Evolutionary conservation across 1,284 basidiomycete species (phyloP).

Genomic region (Pseudozyma flocculosa): DNA sequence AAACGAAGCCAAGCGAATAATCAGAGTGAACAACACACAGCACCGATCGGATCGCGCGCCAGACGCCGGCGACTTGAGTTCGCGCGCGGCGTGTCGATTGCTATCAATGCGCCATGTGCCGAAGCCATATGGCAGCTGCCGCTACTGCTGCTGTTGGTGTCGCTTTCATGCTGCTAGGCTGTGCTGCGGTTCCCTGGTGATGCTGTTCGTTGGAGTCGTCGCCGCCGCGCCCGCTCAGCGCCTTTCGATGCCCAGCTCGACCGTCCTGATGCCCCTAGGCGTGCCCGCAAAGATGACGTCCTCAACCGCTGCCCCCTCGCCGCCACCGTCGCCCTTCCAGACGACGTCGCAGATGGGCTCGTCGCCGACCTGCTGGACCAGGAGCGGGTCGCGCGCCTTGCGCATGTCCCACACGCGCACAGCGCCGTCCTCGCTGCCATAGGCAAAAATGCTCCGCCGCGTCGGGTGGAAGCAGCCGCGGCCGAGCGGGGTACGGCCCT

Average conservation of each 20-base stretch:
- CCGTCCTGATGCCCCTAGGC: slow-evolving; percentile 8
- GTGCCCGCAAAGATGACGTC: slow-evolving; percentile 21
- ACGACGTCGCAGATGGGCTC: slow-evolving; percentile 26
- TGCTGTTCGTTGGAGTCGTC: no score
- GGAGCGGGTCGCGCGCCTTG: slow-evolving; percentile 19
- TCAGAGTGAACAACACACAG: no score
- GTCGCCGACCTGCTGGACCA: slow-evolving; percentile 16
- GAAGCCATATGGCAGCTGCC: no score
- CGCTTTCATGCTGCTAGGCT: no score
- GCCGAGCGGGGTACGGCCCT: slow-evolving; percentile 16
- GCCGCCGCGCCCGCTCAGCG: no score
- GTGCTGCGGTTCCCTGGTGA: no score
- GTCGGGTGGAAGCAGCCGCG: slow-evolving; percentile 23
- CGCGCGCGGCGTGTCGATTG: no score
- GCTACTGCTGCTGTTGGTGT: no score
- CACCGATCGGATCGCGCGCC: no score
- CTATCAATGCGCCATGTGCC: no score
- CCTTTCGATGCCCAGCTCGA: slow-evolving; percentile 2
- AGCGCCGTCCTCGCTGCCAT: slow-evolving; percentile 24
- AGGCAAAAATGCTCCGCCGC: slow-evolving; percentile 21
- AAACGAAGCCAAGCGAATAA: no score
- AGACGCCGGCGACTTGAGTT: no score
- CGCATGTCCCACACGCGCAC: slow-evolving; percentile 33
- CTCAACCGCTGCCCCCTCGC: not conserved
- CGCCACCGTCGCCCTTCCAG: slow-evolving; percentile 5